phyloP scores from a whole-genome alignment of 1,284 basidiomycete species.

The Ceratobasidium sp. region DNA sequence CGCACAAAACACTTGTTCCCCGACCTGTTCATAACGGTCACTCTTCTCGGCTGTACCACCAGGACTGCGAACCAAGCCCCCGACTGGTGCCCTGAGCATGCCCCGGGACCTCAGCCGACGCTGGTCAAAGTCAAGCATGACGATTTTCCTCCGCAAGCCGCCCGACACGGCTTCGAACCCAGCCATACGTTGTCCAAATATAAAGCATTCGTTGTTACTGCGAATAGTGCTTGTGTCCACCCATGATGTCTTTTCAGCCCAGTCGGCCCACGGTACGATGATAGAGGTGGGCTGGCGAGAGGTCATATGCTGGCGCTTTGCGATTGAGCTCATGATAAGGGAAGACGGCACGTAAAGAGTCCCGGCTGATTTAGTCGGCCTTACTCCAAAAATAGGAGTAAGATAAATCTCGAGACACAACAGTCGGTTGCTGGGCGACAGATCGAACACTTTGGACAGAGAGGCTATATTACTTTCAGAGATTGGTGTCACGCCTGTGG shows the following conservation, averaged over 20 bases:
- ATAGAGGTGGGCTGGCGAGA: neutral
- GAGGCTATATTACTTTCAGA: neutral
- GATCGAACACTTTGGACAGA: constrained; percentile 10
- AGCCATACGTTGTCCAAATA: constrained; percentile 23
- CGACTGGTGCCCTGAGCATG: too few species aligned
- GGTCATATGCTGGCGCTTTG: neutral
- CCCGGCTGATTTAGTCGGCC: neutral
- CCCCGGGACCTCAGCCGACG: neutral
- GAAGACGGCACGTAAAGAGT: constrained; percentile 10
- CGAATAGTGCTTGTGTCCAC: constrained; percentile 4
- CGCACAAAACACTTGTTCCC: too few species aligned
- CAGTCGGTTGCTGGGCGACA: constrained; percentile 7
- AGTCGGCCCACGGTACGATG: constrained; percentile 10
- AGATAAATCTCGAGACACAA: constrained; percentile 11
- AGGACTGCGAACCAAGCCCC: too few species aligned
- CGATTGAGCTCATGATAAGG: neutral
- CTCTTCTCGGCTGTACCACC: too few species aligned
- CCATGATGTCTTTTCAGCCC: constrained; percentile 25
- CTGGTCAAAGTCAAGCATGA: constrained; percentile 28
- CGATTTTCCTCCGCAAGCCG: neutral
- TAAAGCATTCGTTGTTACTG: constrained; percentile 15
- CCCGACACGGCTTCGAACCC: neutral
- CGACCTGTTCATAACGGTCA: too few species aligned
- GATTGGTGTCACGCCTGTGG: neutral
- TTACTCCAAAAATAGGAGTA: neutral